These are phyloP conservation scores for Pythium chondricola DNA, from an alignment of 352 stramenopile genomes.

Conservation along the genomic window DNA sequence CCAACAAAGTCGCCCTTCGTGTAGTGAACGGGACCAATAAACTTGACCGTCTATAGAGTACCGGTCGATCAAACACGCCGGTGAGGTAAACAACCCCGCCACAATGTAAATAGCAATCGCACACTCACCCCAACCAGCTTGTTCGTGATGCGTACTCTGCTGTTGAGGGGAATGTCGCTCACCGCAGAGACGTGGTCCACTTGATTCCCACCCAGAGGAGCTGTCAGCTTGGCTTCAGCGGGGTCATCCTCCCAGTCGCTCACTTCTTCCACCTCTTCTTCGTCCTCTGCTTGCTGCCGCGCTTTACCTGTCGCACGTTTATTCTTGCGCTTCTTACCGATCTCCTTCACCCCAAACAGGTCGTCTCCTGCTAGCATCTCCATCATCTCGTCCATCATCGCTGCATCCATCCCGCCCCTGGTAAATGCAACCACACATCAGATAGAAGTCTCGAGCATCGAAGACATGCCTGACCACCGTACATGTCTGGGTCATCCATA, in stretches of 20 bases:
- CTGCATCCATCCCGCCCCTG: constrained; percentile 31
- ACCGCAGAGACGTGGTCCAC: neutral
- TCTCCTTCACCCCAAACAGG: constrained; percentile 15
- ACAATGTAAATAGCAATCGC: neutral
- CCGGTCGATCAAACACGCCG: neutral
- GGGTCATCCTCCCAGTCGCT: constrained; percentile 21
- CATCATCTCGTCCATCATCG: constrained; percentile 40
- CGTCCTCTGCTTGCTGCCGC: neutral
- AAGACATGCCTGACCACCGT: neutral
- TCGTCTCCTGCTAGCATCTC: constrained; percentile 30
- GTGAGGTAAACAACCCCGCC: neutral
- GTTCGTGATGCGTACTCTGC: neutral
- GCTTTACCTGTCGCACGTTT: constrained; percentile 5
- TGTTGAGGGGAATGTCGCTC: neutral
- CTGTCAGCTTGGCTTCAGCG: too few species aligned
- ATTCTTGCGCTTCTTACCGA: constrained; percentile 2
- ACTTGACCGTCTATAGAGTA: constrained; percentile 40
- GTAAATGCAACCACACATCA: neutral
- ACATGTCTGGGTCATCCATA: constrained; percentile 23
- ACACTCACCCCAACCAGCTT: constrained; percentile 1
- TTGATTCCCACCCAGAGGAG: too few species aligned
- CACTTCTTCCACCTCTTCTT: constrained; percentile 23
- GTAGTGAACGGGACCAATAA: constrained; percentile 62
- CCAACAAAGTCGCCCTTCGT: constrained; percentile 65
- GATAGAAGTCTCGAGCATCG: neutral